Evolutionary conservation across 1,139 yeast species (phyloP), one percentile per base, ranked within the genome.

Genomic region (Candida labiduridarum): DNA sequence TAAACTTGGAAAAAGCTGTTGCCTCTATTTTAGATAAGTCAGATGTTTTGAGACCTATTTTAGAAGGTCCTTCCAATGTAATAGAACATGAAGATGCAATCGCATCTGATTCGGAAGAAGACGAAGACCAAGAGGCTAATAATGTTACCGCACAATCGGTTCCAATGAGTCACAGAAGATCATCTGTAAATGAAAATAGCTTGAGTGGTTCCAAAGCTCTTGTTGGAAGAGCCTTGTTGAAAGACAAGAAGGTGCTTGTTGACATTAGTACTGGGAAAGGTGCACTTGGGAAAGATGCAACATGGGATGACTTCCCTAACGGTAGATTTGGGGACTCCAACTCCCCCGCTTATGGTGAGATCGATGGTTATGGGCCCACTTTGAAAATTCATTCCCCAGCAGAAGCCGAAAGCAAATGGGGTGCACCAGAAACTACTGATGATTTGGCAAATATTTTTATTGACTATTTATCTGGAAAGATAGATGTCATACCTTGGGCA

Each of bases 251-350:
- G 56, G 80, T 81, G 1, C 77, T 88, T 48, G 74, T 88, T 42
- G 89, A 92, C 7, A 89, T 89, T 38, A 87, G 95, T 49, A 80
- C 87, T 25, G 97, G 96, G 46, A 86, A 87, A 57, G 96, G 96
- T 41, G 82, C 88, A 2, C 66, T 89, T 42, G 96, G 97, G 25
- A 84, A 92, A 57, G 96, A 89, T 67, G 97, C 97, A 9, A 89
- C 95, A 2, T 94, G 99, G 99, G 99, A 94, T 73, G 99, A 94
- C 63, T 94, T 90, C 68, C 96, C 98, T 15, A 94, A 94, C 65
- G 99, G 99, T 62, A 82, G 99, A 71, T 94, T 91, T 67, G 97
- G 99, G 69, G 97, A 95, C 69, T 90, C 98, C 0, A 79, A 96
- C 59, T 91, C 98, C 33, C 99, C 99, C 5, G 94, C 99, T 0